Base-by-base conservation (phyloP, 2,329 filamentous ascomycete species). In the Ophiocordyceps camponoti-leonardi region DNA sequence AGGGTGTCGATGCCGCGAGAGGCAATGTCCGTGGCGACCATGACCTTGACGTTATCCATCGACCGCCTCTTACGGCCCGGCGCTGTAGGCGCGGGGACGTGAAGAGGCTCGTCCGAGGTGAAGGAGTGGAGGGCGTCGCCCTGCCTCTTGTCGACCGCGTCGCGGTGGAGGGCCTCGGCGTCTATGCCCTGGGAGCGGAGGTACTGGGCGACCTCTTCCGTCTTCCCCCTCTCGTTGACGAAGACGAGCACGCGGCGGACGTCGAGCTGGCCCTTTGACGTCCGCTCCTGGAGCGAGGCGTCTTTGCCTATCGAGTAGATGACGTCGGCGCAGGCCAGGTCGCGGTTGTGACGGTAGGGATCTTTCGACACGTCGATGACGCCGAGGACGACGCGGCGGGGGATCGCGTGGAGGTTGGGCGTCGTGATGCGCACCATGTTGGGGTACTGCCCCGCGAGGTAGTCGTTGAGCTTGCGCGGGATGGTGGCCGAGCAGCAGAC, bases 401-500 rank as follows among this genome's bases (percentile, higher is more conserved):
- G 92, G 53, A 98, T 94, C 48, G 92, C 87, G 63, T 98, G 92
- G 1, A 98, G 73, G 57, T 96, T 95, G 0, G 92, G 92, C 0
- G 92, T 98, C 1, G 90, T 90, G 50, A 98, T 79, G 49, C 92
- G 83, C 42, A 72, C 69, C 65, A 94, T 86, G 53, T 84, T 72
- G 0, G 92, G 90, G 61, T 88, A 95, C 50, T 81, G 80, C 49
- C 78, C 76, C 45, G 77, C 76, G n/a, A 98, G 73, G 60, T 83
- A 86, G 52, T 76, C 81, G 66, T 98, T 92, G 18, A 98, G 75
- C 53, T 84, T 85, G 51, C 82, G 78, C 2, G 93, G 92, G 49
- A 98, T 96, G 6, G 92, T 98, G 44, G 92, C 92, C 4, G 90
- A 96, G 68, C 92, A 98, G 51, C 96, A 77, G 42, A 98, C 73